A percentile compares a stretch with the other conserved stretches of the same genome.
These are phyloP conservation scores for Linanthus parryae DNA, from an alignment of 148 eudicot species.

Conservation along the genomic window DNA sequence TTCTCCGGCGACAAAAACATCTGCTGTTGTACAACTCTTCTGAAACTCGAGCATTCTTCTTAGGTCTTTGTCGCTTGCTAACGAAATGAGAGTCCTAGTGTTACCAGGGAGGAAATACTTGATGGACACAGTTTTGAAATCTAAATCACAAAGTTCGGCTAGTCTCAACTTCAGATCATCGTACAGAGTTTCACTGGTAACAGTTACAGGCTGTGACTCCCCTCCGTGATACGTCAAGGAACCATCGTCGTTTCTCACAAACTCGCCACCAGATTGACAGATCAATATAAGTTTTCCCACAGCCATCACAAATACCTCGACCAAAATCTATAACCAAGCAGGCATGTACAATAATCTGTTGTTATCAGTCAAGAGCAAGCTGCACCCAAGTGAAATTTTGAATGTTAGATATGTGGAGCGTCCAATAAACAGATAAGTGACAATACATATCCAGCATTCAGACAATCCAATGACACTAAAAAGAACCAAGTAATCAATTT, in stretches of 20 bases:
- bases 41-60: conserved; percentile 50
- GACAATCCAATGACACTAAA: no score
- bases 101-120: conserved; percentile 59
- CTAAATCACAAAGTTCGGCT: conserved; percentile 43
- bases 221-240: conserved; percentile 44
- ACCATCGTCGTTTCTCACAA: conserved; percentile 45
- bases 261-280: conserved; percentile 50
- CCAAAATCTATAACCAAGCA: conserved; percentile 10
- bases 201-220: conserved; percentile 49
- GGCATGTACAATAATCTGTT: no score
- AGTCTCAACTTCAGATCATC: conserved; percentile 46
- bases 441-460: no score
- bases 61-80: conserved; percentile 40
- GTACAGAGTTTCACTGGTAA: conserved; percentile 31
- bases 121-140: conserved; percentile 25
- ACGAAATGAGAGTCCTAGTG: conserved; percentile 38
- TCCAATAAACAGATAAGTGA: no score
- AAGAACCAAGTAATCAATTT: no score
- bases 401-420: no score
- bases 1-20: conserved; percentile 39
- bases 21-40: conserved; percentile 42
- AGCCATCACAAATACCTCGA: conserved; percentile 30
- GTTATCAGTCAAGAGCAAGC: no score
- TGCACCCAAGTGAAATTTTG: no score
- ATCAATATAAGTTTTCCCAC: conserved; percentile 47